phyloP scores from a whole-genome alignment of 2,329 filamentous ascomycete genomes.

The Scortechinia acanthostroma region DNA sequence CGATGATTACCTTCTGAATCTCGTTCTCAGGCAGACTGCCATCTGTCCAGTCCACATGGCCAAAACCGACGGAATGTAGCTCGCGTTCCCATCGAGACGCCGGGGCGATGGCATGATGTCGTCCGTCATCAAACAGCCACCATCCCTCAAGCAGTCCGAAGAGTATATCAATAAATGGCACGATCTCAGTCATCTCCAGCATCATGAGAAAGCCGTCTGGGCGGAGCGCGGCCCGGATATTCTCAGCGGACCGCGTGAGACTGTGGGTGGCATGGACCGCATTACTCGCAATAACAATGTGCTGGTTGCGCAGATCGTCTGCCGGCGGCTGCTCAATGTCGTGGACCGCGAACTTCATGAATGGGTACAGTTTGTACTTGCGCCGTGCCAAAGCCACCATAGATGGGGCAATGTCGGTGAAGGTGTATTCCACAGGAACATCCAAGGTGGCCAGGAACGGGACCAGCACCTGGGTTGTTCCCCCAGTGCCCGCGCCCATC shows the following conservation, averaged over 20 bases:
- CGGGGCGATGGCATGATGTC: neutral
- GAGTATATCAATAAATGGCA: neutral
- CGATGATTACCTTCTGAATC: constrained; percentile 17
- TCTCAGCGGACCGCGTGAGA: neutral
- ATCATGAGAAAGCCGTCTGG: neutral
- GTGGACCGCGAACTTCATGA: neutral
- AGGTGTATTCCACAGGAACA: constrained; percentile 25
- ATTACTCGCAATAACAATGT: neutral
- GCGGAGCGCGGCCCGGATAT: neutral
- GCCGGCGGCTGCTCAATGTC: neutral
- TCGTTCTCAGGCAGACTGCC: constrained; percentile 12
- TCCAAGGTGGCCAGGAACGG: constrained; percentile 9
- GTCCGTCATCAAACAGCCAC: neutral
- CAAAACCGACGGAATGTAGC: neutral
- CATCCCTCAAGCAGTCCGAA: neutral
- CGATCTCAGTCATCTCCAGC: neutral
- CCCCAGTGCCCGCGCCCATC: constrained; percentile 32
- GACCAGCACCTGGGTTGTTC: constrained; percentile 23
- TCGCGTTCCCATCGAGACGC: neutral
- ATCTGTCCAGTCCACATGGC: neutral
- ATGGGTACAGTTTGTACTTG: neutral
- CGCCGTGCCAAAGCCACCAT: neutral
- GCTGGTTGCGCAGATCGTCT: neutral
- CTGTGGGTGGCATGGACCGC: neutral
- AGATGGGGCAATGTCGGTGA: constrained; percentile 30